These are phyloP conservation scores for Crithidia thermophila DNA, from an alignment of 208 protist genomes.

Conservation along the genomic window DNA sequence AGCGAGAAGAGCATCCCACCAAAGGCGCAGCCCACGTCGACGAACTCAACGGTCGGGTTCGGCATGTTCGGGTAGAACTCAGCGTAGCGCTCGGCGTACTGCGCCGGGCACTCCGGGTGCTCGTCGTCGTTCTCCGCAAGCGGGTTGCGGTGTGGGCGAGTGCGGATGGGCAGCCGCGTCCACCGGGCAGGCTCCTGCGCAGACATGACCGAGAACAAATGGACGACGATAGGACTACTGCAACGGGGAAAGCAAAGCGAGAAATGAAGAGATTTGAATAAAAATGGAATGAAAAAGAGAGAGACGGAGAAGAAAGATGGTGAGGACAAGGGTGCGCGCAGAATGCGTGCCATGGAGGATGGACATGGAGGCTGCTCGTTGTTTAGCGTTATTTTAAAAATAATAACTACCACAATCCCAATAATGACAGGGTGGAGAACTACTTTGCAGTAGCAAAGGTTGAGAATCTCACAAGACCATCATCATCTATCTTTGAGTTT, in stretches of 20 bases:
- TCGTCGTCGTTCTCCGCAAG: conserved; percentile 91
- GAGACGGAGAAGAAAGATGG: background rate
- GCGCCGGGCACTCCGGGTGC: conserved; percentile 77
- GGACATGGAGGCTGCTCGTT: no score
- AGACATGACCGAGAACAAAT: conserved; percentile 4
- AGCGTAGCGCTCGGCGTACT: conserved; percentile 47
- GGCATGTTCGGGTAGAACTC: conserved; percentile 49
- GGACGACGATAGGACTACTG: background rate
- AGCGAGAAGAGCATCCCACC: conserved; percentile 95
- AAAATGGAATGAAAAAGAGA: background rate
- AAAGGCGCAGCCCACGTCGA: conserved; percentile 98
- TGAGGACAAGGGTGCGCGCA: background rate
- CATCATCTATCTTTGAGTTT: no score
- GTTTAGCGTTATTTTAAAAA: no score
- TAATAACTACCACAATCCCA: no score
- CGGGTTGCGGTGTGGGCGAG: conserved; percentile 93
- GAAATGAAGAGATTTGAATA: background rate
- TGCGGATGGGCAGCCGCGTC: conserved; percentile 89
- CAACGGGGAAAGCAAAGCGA: conserved; percentile 7
- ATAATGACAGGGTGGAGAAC: no score
- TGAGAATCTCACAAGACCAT: no score
- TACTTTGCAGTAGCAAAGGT: no score
- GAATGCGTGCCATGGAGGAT: background rate
- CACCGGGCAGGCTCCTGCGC: conserved; percentile 56
- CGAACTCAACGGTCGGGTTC: conserved; percentile 72